These are phyloP conservation scores for Leishmania tarentolae DNA, from an alignment of 208 protist species.

Conservation along the genomic window DNA sequence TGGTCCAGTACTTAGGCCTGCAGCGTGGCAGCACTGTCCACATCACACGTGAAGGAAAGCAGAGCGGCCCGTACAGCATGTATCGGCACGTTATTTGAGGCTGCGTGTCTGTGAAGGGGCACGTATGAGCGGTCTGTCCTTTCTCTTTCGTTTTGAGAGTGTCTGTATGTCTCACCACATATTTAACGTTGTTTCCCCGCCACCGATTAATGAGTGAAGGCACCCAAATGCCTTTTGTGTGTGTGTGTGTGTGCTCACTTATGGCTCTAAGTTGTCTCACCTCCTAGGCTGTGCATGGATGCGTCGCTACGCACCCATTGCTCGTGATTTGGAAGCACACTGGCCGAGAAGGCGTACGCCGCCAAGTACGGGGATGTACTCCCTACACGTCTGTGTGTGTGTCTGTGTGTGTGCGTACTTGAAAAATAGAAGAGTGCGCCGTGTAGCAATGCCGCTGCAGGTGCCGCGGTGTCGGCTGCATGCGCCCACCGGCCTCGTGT, in stretches of 20 bases:
- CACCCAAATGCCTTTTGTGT: background rate
- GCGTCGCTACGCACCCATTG: background rate
- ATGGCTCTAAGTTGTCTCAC: background rate
- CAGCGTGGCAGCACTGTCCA: slow-evolving; percentile 92
- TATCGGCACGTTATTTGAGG: slow-evolving; percentile 95
- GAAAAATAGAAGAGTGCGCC: background rate
- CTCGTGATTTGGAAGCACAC: background rate
- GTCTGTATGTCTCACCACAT: background rate
- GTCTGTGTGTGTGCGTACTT: background rate
- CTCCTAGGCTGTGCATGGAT: background rate
- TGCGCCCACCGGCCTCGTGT: too few relatives aligned
- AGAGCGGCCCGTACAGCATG: slow-evolving; percentile 97
- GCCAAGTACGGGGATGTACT: background rate
- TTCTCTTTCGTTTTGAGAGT: background rate
- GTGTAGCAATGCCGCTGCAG: background rate
- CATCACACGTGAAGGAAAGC: slow-evolving; percentile 94
- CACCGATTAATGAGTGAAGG: background rate
- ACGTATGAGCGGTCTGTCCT: background rate
- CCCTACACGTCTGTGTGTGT: background rate
- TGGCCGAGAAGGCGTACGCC: background rate
- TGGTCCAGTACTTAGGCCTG: slow-evolving; percentile 95
- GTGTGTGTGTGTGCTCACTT: too few relatives aligned
- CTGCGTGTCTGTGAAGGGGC: background rate
- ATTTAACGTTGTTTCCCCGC: background rate
- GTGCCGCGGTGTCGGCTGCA: too few relatives aligned